Base-by-base conservation (phyloP, 805 yeast species). In the Yamadazyma paraphyllophila region DNA sequence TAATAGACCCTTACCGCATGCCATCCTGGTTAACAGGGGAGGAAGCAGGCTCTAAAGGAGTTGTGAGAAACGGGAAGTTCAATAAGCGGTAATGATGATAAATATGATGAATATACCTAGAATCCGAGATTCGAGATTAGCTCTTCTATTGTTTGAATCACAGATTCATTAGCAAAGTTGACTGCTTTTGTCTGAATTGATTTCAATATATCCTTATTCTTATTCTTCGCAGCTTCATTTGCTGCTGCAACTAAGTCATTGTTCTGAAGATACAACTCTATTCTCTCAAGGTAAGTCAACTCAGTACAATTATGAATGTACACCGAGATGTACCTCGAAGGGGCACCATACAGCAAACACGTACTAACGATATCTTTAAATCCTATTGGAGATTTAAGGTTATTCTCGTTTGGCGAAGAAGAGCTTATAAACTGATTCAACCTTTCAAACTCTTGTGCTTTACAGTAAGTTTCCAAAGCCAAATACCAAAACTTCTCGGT, bases 11-110 rank as follows among this genome's bases (percentile, higher is more conserved):
- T 0, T 66, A 72, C n/a, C 67, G 53, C 0, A 63, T 85, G 12
- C 96, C 96, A 0, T 76, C 81, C 26, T 88, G 90, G 91, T 61
- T 88, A 27, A 81, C 91, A 3, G 96, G 95, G 2, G 89, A 86
- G 59, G 83, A 82, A 49, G 85, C 86, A 0, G 54, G 63, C 1
- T 63, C 65, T 34, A 67, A 77, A 31, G 90, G 90, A 0, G 55
- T 50, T 12, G 50, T 63, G 7, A 53, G 48, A 35, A 53, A 63
- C 41, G 62, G 61, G 2, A 24, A 27, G 25, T 39, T 34, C 24
- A 7, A 20, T 11, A 12, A 31, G 30, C 13, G 31, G 24, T 24
- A 40, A 26, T 17, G 32, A 40, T 9, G 29, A 36, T 17, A 12
- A 8, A 13, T 14, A 27, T 26, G 16, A 14, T 10, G 14, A 43